phyloP scores from a whole-genome alignment of 257 asterid genomes.

The Solanum clarkiae region DNA sequence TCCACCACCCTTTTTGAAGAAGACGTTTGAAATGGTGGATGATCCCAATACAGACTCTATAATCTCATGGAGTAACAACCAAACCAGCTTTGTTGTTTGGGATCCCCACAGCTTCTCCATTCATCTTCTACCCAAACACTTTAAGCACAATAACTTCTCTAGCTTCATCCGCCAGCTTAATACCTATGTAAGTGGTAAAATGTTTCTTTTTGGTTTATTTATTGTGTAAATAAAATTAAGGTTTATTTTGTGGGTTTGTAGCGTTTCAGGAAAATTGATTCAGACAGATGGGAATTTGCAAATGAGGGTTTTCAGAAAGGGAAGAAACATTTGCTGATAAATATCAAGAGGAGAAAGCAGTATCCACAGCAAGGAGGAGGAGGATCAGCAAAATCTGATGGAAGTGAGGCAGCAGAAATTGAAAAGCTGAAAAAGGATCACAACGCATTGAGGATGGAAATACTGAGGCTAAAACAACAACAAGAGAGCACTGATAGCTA shows the following conservation, averaged over 20 bases:
- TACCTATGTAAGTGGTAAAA: conserved; percentile 52
- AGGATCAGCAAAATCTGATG: conserved; percentile 5
- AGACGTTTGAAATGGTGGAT: conserved; percentile 83
- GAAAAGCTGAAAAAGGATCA: conserved; percentile 43
- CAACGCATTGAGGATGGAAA: conserved; percentile 21
- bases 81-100: conserved; percentile 67
- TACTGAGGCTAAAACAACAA: conserved; percentile 45
- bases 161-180: conserved; percentile 92
- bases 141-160: conserved; percentile 86
- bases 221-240: neutral
- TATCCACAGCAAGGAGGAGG: conserved; percentile 16
- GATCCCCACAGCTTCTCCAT: conserved; percentile 59
- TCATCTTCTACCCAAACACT: conserved; percentile 72
- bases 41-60: conserved; percentile 58
- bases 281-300: conserved; percentile 89
- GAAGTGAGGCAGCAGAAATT: conserved; percentile 25
- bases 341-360: conserved; percentile 64
- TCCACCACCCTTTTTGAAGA: conserved; percentile 83
- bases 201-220: neutral
- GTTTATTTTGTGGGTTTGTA: conserved; percentile 4
- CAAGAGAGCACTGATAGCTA: conserved; percentile 33
- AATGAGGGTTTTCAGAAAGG: conserved; percentile 61
- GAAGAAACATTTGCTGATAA: conserved; percentile 62
- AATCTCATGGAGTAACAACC: conserved; percentile 52
- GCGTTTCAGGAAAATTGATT: conserved; percentile 79